Base-by-base conservation (phyloP, 176 grass and related monocot genomes). In the Panicum miliaceum region DNA sequence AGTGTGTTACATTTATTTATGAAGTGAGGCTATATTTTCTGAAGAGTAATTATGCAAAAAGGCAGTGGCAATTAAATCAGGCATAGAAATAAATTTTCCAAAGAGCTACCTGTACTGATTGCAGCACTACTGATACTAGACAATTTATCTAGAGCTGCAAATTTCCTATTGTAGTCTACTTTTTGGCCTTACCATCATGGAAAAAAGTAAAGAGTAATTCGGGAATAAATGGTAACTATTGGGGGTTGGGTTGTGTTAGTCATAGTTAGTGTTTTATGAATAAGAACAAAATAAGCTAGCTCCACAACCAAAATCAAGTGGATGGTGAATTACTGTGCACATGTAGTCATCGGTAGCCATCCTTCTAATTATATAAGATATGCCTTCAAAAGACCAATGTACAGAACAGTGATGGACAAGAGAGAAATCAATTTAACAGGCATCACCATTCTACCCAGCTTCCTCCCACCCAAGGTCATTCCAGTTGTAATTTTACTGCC, bases 361-460 rank as follows among this genome's bases (percentile, higher is more conserved):
- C 64, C 57, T 77, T 67, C 16, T 43, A 77, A 64, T 32, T 32
- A n/a, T 6, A 69, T 82, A 75, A n/a, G 20, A 82, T 76, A 75
- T 74, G 56, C n/a, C 43, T 48, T 68, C 12, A 61, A 61, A 35
- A 29, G n/a, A 77, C 8, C 42, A 61, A n/a, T 16, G 61, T 42
- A 69, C n/a, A 53, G 19, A 6, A 38, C 5, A 46, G 10, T 37
- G 66, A 41, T 58, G 9, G 51, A 62, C 43, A 79, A 73, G 47
- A 47, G 25, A 7, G 13, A 51, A 38, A 58, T 67, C 37, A 79
- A 64, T 73, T 25, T 12, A 64, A 53, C 14, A 76, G 34, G 47
- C 7, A 80, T 41, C 34, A 53, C 45, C 35, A 80, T 51, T 86
- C 67, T 68, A 73, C 34, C 32, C 43, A 73, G 7, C 19, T 64